Conservation (phyloP, 176 grass and related monocot species). For the Ensete glaucum region DNA sequence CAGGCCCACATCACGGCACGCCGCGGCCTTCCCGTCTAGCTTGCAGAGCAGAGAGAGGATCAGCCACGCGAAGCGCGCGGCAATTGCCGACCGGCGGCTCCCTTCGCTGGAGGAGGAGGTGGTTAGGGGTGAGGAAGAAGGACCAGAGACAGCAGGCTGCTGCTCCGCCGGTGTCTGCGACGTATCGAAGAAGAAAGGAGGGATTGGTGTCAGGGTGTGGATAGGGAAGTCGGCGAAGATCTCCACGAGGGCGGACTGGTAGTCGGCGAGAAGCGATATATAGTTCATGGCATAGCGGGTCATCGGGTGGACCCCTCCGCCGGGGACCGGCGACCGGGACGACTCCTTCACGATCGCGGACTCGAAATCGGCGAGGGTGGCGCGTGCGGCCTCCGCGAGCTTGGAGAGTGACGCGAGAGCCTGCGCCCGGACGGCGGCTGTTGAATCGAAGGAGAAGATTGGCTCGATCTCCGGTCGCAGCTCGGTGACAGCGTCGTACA, state of each 20-base stretch:
- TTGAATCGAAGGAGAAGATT: slow-evolving; percentile 24
- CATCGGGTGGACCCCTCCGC: slow-evolving; percentile 47
- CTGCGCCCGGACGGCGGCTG: not conserved
- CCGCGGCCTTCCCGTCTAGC: slow-evolving; percentile 52
- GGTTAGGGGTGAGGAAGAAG: not conserved
- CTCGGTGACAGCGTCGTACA: slow-evolving; percentile 32
- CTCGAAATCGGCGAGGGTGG: slow-evolving; percentile 31
- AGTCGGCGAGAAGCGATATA: slow-evolving; percentile 49
- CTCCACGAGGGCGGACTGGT: slow-evolving; percentile 23
- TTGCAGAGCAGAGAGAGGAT: slow-evolving; percentile 35
- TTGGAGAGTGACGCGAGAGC: slow-evolving; percentile 18
- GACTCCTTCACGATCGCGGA: slow-evolving; percentile 44
- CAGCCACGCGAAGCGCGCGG: slow-evolving; percentile 21
- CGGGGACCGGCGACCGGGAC: slow-evolving; percentile 16
- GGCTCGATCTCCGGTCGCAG: slow-evolving; percentile 28
- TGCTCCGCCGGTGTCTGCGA: not conserved
- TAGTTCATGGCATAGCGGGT: slow-evolving; percentile 75
- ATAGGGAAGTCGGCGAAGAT: slow-evolving; percentile 23
- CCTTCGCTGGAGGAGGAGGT: slow-evolving; percentile 1
- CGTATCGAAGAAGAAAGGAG: not conserved
- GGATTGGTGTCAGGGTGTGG: not conserved
- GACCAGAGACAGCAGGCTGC: not conserved
- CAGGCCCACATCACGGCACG: slow-evolving; percentile 29
- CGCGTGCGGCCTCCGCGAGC: slow-evolving; percentile 19
- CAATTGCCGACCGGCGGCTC: not conserved